Base-by-base conservation (phyloP, 2,329 filamentous ascomycete genomes). In the Aspergillus nomiae region DNA sequence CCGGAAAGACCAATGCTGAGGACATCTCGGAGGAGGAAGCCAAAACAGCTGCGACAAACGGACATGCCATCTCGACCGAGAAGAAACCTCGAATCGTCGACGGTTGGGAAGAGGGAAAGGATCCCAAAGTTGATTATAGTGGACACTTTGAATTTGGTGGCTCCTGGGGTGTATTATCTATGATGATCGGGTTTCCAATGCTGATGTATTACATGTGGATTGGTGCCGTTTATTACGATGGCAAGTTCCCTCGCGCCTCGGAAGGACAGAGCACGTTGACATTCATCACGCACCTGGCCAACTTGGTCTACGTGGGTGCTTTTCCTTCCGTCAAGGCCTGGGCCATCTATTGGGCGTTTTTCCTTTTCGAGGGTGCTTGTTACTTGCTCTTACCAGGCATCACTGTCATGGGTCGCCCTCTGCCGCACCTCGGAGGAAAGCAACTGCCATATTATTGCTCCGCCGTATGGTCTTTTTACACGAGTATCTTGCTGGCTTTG, bases 201-300 rank as follows among this genome's bases (percentile, higher is more conserved):
- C 86, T 99, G 71, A 98, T 98, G 94, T 97, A 92, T 86, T 98
- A 97, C 82, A 97, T 99, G 94, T 98, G 94, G 94, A 89, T 96
- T 78, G 95, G 95, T 57, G 91, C 94, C 38, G 94, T 90, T 56
- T 97, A 94, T 81, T 99, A 97, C 81, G 83, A 92, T 75, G 94
- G 94, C 70, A 89, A 91, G 67, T 84, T 96, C 58, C 95, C 95
- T 19, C 80, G 82, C 50, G 91, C 88, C 1, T 80, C 81, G 2
- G 76, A 86, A 50, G 90, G 86, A 48, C 85, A 96, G 82, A 89
- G 84, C 69, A 87, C 87, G 75, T 69, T 74, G 14, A 89, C 94
- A 21, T 98, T 97, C 76, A 83, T 86, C 60, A 79, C 83, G 62
- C 89, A 96, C 68, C 79, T 98, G 76, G 85, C 81, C 67, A 74